Conservation (phyloP, 2,329 filamentous ascomycete species). For the Pseudogymnoascus sp. region DNA sequence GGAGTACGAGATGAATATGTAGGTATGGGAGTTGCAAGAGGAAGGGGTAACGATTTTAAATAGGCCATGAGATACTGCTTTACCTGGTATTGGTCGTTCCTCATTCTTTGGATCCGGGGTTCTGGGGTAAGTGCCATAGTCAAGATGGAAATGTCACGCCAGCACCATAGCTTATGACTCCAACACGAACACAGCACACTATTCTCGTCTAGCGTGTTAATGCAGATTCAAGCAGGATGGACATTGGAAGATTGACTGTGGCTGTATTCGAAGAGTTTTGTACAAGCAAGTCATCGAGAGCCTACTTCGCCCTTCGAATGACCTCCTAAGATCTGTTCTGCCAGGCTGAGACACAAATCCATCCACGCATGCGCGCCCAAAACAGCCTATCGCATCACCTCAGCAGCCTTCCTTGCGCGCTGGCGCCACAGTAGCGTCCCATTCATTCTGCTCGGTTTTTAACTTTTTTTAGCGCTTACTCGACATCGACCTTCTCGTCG, state of each 20-base stretch:
- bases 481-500: slow-evolving; percentile 80
- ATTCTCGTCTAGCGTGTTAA: background rate
- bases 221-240: background rate
- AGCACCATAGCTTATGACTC: background rate
- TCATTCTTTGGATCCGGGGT: background rate
- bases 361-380: slow-evolving; percentile 5
- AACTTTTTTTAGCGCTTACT: slow-evolving; percentile 21
- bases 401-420: background rate
- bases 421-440: background rate
- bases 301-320: slow-evolving; percentile 5
- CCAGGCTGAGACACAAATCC: slow-evolving; percentile 7
- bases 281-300: slow-evolving; percentile 6
- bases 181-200: background rate
- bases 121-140: background rate
- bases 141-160: background rate
- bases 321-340: slow-evolving; percentile 4
- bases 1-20: background rate
- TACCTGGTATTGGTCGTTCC: background rate
- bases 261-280: slow-evolving; percentile 9
- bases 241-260: slow-evolving; percentile 8
- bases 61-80: background rate
- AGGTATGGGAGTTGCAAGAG: background rate
- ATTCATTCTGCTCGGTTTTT: slow-evolving; percentile 1
- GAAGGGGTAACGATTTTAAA: background rate
- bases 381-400: slow-evolving; percentile 6